Evolutionary conservation across 208 protist species (phyloP).

Genomic region (Porcisia hertigi): DNA sequence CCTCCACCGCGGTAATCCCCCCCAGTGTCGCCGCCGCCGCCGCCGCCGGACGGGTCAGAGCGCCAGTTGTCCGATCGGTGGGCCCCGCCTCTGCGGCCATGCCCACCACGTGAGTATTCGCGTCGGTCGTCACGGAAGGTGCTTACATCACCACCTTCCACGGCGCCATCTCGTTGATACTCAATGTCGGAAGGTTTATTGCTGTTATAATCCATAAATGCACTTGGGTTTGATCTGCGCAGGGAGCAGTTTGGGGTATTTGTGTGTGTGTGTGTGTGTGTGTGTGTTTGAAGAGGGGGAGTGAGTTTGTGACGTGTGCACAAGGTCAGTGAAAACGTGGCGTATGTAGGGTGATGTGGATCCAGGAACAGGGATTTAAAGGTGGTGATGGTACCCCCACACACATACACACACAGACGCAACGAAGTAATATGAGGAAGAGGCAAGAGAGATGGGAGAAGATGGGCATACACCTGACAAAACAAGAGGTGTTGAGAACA

Average conservation of each 20-base stretch:
- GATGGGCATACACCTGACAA: too few species aligned
- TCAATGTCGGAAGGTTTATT: slow-evolving; percentile 41
- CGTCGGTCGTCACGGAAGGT: slow-evolving; percentile 43
- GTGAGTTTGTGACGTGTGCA: background rate
- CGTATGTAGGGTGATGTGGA: too few species aligned
- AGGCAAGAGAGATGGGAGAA: too few species aligned
- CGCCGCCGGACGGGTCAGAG: slow-evolving; percentile 25
- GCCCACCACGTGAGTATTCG: slow-evolving; percentile 47
- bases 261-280: too few species aligned
- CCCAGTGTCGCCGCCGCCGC: slow-evolving; percentile 21
- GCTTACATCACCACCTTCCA: slow-evolving; percentile 35
- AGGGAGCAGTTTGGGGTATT: background rate
- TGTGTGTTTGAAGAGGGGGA: too few species aligned
- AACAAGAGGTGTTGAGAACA: too few species aligned
- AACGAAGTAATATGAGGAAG: too few species aligned
- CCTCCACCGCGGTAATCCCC: slow-evolving; percentile 26
- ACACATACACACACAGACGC: too few species aligned
- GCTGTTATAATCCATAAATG: slow-evolving; percentile 60
- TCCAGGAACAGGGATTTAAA: too few species aligned
- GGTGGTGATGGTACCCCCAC: too few species aligned
- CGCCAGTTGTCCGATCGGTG: slow-evolving; percentile 51
- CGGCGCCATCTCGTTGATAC: slow-evolving; percentile 55
- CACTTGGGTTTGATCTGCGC: slow-evolving; percentile 20
- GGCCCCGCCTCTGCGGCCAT: slow-evolving; percentile 34
- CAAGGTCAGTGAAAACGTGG: too few species aligned